phyloP scores from a whole-genome alignment of 2,329 filamentous ascomycete species.

The Xylariomycetidae sp. region DNA sequence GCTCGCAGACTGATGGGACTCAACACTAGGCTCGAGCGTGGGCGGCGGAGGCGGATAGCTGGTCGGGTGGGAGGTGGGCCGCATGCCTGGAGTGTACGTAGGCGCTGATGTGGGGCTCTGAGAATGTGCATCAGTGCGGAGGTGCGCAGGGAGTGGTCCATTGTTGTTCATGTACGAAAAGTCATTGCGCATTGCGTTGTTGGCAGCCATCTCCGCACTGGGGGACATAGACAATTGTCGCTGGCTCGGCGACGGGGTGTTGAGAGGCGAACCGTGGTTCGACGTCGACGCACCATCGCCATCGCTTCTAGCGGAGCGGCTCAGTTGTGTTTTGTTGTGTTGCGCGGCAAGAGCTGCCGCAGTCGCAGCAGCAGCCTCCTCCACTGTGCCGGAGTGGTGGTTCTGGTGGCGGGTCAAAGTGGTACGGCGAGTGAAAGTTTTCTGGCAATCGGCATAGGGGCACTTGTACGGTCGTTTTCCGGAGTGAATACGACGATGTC shows the following conservation, averaged over 20 bases:
- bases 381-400: slow-evolving; percentile 89
- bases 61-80: slow-evolving; percentile 80
- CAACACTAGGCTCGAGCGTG: slow-evolving; percentile 78
- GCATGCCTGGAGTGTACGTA: slow-evolving; percentile 51
- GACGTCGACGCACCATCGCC: slow-evolving; percentile 58
- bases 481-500: slow-evolving; percentile 90
- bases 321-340: slow-evolving; percentile 25
- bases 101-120: slow-evolving; percentile 62
- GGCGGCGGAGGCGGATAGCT: slow-evolving; percentile 78
- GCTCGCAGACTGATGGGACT: slow-evolving; percentile 62
- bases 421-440: slow-evolving; percentile 94
- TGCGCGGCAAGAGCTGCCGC: slow-evolving; percentile 70
- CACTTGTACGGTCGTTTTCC: slow-evolving; percentile 97
- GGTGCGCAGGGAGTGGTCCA: slow-evolving; percentile 74
- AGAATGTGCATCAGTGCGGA: slow-evolving; percentile 68
- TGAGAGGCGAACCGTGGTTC: slow-evolving; percentile 65
- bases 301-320: slow-evolving; percentile 56
- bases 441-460: slow-evolving; percentile 94
- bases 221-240: slow-evolving; percentile 76
- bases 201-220: slow-evolving; percentile 63
- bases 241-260: slow-evolving; percentile 79
- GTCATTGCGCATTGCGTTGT: slow-evolving; percentile 63
- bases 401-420: slow-evolving; percentile 94
- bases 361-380: slow-evolving; percentile 85
- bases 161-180: slow-evolving; percentile 75